Evolutionary conservation across 257 asterid genomes (phyloP), one percentile per base, ranked within the genome.

Genomic region (Leonotis leonurus): DNA sequence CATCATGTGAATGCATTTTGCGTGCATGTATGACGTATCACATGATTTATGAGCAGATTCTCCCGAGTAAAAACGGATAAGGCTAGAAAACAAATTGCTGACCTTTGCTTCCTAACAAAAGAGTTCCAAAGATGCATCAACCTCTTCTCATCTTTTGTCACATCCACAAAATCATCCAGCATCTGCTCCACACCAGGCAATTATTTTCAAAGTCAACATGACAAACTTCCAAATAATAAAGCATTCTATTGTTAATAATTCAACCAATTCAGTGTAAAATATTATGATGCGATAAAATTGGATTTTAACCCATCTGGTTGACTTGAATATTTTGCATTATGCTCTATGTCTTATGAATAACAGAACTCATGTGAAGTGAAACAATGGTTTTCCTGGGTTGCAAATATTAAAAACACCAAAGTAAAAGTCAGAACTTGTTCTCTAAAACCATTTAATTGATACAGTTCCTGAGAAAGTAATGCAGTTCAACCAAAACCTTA

Each of bases 121-220:
- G 97, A 93, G 79, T 93, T 93, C 99, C 99, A 93, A 52, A 93
- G 90, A 87, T 87, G 97, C 99, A 93, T 93, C 85, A 93, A 46
- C 72, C 79, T 80, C 79, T 93, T 93, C 79, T 93, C 99, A 70
- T 89, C 93, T 70, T 82, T 85, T 30, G 97, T 83, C 50, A 93
- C 99, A 75, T 93, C 99, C 69, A 93, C 96, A 60, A 93, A 93
- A 74, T 93, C 99, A 72, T 93, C 99, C 62, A 93, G 88, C 97
- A 93, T 93, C 99, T 93, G 87, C 78, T 64, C 74, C 65, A 71
- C 60, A 71, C 41, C 33, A 65, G 26, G 27, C 32, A 6, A 64
- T 70, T 53, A 60, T 44, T 32, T 14, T 51, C 18, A 60, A 40
- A 37, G 3, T 27, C 27, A 41, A 68, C 30, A 35, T 36, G 60